These are phyloP conservation scores for Trichophyton equinum DNA, from an alignment of 2,329 filamentous ascomycete species.

Conservation along the genomic window DNA sequence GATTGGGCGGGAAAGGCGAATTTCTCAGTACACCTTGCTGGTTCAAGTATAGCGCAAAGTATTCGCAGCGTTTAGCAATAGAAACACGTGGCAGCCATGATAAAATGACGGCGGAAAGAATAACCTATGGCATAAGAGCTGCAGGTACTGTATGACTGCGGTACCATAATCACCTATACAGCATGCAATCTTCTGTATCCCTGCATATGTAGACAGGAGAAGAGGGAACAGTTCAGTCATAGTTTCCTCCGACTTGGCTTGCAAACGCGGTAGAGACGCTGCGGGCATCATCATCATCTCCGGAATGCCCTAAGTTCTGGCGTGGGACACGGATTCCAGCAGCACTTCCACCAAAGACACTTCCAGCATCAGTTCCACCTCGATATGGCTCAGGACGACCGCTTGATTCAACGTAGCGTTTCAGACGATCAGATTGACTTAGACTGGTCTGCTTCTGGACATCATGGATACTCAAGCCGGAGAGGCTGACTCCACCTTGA, in stretches of 20 bases:
- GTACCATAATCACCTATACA: not conserved
- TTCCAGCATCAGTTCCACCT: slow-evolving; percentile 44
- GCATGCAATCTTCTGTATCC: slow-evolving; percentile 2
- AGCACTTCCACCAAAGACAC: slow-evolving; percentile 53
- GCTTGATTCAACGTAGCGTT: slow-evolving; percentile 83
- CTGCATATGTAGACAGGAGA: not conserved
- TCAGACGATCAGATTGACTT: slow-evolving; percentile 79
- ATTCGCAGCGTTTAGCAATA: slow-evolving; percentile 4
- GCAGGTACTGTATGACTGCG: not conserved
- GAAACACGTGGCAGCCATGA: not conserved
- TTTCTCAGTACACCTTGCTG: not conserved
- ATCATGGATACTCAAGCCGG: slow-evolving; percentile 64
- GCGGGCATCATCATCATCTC: slow-evolving; percentile 80
- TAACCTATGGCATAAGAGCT: slow-evolving; percentile 1
- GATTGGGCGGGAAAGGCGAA: not conserved
- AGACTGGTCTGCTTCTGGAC: slow-evolving; percentile 58
- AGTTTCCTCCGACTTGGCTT: slow-evolving; percentile 68
- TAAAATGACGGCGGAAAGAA: not conserved
- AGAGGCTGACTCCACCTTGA: slow-evolving; percentile 78
- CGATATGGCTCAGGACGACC: slow-evolving; percentile 50
- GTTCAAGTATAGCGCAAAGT: not conserved
- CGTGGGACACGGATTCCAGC: slow-evolving; percentile 38
- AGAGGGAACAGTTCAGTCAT: slow-evolving; percentile 38
- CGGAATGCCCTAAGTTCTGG: slow-evolving; percentile 28
- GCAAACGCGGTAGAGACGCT: slow-evolving; percentile 95